Conservation (phyloP, 805 yeast species). For the Hanseniaspora lachancei region DNA sequence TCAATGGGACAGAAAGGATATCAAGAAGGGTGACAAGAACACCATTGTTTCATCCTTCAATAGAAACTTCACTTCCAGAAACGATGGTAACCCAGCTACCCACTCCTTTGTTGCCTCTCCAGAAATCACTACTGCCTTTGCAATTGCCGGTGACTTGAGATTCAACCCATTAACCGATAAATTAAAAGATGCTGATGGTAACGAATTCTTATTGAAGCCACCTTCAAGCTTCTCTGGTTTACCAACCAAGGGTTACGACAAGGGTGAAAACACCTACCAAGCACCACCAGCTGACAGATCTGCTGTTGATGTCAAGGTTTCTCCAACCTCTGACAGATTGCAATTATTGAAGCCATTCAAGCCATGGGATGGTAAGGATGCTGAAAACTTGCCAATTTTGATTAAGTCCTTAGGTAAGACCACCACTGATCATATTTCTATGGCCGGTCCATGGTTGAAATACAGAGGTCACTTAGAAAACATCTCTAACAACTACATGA, state of each 20-base stretch:
- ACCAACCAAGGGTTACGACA: conserved; percentile 79
- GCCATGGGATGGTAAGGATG: conserved; percentile 95
- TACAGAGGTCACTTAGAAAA: conserved; percentile 99
- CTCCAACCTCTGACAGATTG: conserved; percentile 91
- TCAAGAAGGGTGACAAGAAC: conserved; percentile 88
- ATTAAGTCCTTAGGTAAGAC: conserved; percentile 95
- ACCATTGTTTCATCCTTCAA: conserved; percentile 94
- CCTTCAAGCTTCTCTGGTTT: conserved; percentile 76
- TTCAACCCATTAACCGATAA: conserved; percentile 92
- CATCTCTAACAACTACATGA: conserved; percentile 98
- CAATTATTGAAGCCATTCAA: conserved; percentile 87
- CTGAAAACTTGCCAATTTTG: conserved; percentile 76
- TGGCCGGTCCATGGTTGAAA: conserved; percentile 99
- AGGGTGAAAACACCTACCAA: conserved; percentile 90
- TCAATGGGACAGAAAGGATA: conserved; percentile 94
- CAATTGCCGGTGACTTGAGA: conserved; percentile 89
- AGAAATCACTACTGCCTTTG: conserved; percentile 89
- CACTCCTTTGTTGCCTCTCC: conserved; percentile 97
- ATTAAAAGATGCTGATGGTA: conserved; percentile 76
- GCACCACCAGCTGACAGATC: conserved; percentile 89
- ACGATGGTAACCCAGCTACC: conserved; percentile 95
- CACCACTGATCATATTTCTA: conserved; percentile 97
- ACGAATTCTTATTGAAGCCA: conserved; percentile 74
- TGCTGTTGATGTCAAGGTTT: conserved; percentile 55
- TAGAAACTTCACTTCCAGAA: conserved; percentile 96